Base-by-base conservation (phyloP, 2,329 filamentous ascomycete species). In the Ophiocordyceps camponoti-rufipedis region DNA sequence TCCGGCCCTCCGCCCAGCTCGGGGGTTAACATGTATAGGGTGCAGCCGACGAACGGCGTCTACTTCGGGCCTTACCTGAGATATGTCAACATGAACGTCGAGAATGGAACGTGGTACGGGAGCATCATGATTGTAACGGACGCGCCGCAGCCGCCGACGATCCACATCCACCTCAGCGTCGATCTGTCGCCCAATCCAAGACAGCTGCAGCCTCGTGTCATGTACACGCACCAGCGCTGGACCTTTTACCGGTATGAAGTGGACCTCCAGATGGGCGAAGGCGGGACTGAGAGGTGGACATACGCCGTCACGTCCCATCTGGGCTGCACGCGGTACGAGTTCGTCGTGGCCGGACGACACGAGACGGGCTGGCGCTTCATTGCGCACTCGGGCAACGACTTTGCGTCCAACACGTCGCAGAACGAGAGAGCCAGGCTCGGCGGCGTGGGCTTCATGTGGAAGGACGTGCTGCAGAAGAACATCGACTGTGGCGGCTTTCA, bases 291-390 rank as follows among this genome's bases (percentile, higher is more conserved):
- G 51, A 83, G 91, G 57, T 98, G 91, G 91, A 98, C 91, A 0
- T 98, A 98, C 58, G 91, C 91, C 2, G 88, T 98, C 44, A 98
- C 91, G 0, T 96, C 91, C 1, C 88, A 96, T 56, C 70, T 96
- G 18, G 91, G 91, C 32, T 98, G 91, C 64, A 96, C 91, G n/a
- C 77, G 91, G 28, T 98, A 96, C 61, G 91, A 98, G 57, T 98
- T 98, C 61, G 72, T 95, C 18, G 85, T 98, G 16, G 91, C 91
- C 18, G 89, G 89, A 7, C 81, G 85, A 48, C 70, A 86, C 52
- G 91, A 98, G 65, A 85, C 80, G 0, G 88, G 82, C 56, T 98
- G 91, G 91, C 81, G 89, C 23, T 96, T 96, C 59, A 83, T 96
- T 54, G 85, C 88, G 11, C 91, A 94, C 55, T 95, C 88, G 13